phyloP scores from a whole-genome alignment of 2,329 filamentous ascomycete genomes.

The Tricladium varicosporioides region DNA sequence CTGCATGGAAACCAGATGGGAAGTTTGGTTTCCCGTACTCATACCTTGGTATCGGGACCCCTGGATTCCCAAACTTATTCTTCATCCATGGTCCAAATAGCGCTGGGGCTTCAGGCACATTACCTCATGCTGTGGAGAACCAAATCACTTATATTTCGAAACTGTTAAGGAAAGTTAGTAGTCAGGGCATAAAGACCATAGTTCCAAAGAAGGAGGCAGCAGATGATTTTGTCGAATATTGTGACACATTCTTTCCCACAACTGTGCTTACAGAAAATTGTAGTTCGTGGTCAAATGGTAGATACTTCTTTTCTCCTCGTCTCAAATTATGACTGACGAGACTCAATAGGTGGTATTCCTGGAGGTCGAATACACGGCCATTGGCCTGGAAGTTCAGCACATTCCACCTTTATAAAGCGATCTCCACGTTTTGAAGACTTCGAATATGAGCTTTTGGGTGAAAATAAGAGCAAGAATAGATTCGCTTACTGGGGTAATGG shows the following conservation, averaged over 20 bases:
- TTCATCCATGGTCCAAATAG: slow-evolving; percentile 62
- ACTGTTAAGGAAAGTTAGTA: slow-evolving; percentile 61
- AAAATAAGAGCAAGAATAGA: slow-evolving; percentile 34
- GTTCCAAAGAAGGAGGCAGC: slow-evolving; percentile 53
- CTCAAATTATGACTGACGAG: background rate
- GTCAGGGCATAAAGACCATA: slow-evolving; percentile 63
- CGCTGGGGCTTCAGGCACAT: slow-evolving; percentile 39
- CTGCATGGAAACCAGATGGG: slow-evolving; percentile 51
- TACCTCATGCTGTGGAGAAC: slow-evolving; percentile 64
- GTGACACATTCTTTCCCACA: slow-evolving; percentile 51
- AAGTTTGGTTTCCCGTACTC: slow-evolving; percentile 50
- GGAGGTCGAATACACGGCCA: slow-evolving; percentile 63
- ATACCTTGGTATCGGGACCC: slow-evolving; percentile 61
- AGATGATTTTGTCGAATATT: slow-evolving; percentile 51
- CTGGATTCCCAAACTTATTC: slow-evolving; percentile 62
- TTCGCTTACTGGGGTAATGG: slow-evolving; percentile 66
- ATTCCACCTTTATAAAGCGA: slow-evolving; percentile 55
- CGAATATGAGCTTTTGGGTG: slow-evolving; percentile 45
- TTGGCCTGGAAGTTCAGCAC: slow-evolving; percentile 66
- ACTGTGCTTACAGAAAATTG: slow-evolving; percentile 60
- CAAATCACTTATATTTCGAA: slow-evolving; percentile 65
- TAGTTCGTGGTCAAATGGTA: slow-evolving; percentile 69
- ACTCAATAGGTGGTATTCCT: slow-evolving; percentile 41
- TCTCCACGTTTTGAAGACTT: slow-evolving; percentile 57
- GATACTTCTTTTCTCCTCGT: background rate